A percentile compares a stretch with the other conserved stretches of the same genome.
These are phyloP conservation scores for Aspergillus fructus DNA, from an alignment of 2,329 filamentous ascomycete species.

Conservation along the genomic window DNA sequence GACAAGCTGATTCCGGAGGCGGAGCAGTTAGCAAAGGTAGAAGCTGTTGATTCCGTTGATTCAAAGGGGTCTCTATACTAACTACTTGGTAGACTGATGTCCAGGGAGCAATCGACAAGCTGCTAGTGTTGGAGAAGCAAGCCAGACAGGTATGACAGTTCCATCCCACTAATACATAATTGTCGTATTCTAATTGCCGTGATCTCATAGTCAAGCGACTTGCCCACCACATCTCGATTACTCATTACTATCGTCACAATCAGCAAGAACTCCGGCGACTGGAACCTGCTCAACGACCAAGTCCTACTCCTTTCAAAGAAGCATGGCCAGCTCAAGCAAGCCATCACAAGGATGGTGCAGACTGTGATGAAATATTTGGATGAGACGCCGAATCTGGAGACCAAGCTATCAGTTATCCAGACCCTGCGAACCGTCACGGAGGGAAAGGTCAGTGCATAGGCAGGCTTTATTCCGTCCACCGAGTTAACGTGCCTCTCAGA, in stretches of 20 bases:
- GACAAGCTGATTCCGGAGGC: slow-evolving; percentile 89
- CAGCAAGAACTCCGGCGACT: slow-evolving; percentile 89
- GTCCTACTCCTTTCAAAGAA: slow-evolving; percentile 96
- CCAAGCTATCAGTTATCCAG: slow-evolving; percentile 91
- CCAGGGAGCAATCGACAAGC: slow-evolving; percentile 87
- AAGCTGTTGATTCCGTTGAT: slow-evolving; percentile 8
- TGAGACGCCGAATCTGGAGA: slow-evolving; percentile 78
- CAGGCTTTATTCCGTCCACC: background rate
- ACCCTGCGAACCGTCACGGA: slow-evolving; percentile 94
- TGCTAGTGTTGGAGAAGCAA: slow-evolving; percentile 89
- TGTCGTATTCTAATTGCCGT: slow-evolving; percentile 10
- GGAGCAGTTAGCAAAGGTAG: slow-evolving; percentile 82
- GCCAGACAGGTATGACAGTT: slow-evolving; percentile 72
- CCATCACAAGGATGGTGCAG: slow-evolving; percentile 98
- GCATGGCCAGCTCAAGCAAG: slow-evolving; percentile 99
- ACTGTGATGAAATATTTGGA: slow-evolving; percentile 90
- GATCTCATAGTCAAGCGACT: slow-evolving; percentile 75
- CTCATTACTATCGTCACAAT: slow-evolving; percentile 87
- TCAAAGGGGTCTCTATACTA: slow-evolving; percentile 13
- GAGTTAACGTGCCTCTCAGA: slow-evolving; percentile 50
- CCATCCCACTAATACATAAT: background rate
- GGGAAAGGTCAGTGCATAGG: slow-evolving; percentile 66
- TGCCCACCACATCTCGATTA: slow-evolving; percentile 88
- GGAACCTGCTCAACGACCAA: slow-evolving; percentile 94
- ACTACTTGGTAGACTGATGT: slow-evolving; percentile 58